Evolutionary conservation across 306 rosid species (phyloP), one percentile per base, ranked within the genome.

Genomic region (Fragaria iinumae): DNA sequence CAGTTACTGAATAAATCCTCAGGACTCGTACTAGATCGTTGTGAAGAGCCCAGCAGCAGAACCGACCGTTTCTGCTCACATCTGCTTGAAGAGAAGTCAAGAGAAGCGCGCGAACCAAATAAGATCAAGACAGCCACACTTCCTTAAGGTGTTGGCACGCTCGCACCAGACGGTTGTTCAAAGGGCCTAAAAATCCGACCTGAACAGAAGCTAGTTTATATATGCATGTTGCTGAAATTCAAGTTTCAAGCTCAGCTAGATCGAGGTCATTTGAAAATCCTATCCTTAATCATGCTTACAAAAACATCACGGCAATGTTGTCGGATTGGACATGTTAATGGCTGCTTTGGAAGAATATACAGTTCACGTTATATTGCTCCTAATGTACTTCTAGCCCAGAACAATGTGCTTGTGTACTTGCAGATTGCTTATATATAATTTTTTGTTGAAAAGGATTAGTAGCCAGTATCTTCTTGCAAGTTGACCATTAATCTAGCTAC

Each of bases 301-400:
- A 25, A 25, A 74, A 44, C 69, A 59, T 60, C 36, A 74, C 77
- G 77, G 77, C 77, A 74, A 64, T 45, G 38, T 32, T 64, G 69
- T 64, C 44, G 69, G 69, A 64, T 17, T 62, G 41, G 39, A 62
- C 1, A 59, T 60, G 38, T 27, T n/a, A n/a, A 55, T 55, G 60
- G 27, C 23, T 55, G 60, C 60, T 55, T 55, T 55, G 11, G 62
- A n/a, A 8, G 57, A 55, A 20, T 53, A 53, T 53, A 20, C 25
- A 53, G 2, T 70, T 49, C 64, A 18, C 34, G 44, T 10, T 60
- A 2, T 60, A 59, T 44, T 74, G 44, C 43, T 74, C 69, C 10
- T 23, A 10, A 9, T 25, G 69, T 60, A 74, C 57, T 74, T 74
- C 69, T 74, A 43, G 47, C n/a, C 45, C 20, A 27, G 43, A 25